A percentile compares a stretch with the other conserved stretches of the same genome.
Conservation (phyloP, 306 rosid species). For the Notholithocarpus densiflorus region DNA sequence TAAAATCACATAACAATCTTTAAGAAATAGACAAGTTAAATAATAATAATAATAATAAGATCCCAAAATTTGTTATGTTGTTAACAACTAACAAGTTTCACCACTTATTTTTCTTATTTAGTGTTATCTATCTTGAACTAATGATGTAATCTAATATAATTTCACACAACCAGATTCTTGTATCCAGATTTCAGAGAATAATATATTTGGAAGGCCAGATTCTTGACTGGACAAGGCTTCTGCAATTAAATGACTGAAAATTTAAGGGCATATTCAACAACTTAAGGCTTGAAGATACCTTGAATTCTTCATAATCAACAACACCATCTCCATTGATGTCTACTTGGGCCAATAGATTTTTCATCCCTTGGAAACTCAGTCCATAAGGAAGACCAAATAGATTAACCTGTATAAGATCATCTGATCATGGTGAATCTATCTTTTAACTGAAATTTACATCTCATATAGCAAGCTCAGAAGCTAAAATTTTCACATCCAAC, state of each 20-base stretch:
- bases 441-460: not conserved
- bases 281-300: constrained; percentile 44
- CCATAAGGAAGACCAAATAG: constrained; percentile 65
- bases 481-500: not conserved
- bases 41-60: too few species aligned
- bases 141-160: not conserved
- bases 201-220: not conserved
- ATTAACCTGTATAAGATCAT: constrained; percentile 51
- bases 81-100: not conserved
- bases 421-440: constrained; percentile 10
- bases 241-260: not conserved
- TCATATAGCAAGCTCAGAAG: not conserved
- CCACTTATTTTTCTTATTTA: not conserved
- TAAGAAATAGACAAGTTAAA: not conserved
- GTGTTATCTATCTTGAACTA: not conserved
- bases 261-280: not conserved
- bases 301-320: constrained; percentile 69
- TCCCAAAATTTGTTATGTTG: too few species aligned
- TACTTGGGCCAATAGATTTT: constrained; percentile 82
- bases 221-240: not conserved
- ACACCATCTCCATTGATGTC: constrained; percentile 72
- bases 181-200: not conserved
- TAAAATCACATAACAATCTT: not conserved
- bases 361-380: constrained; percentile 67
- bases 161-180: not conserved